Conservation (phyloP, 768 basidiomycete genomes). For the Lactifluus hygrophoroides region DNA sequence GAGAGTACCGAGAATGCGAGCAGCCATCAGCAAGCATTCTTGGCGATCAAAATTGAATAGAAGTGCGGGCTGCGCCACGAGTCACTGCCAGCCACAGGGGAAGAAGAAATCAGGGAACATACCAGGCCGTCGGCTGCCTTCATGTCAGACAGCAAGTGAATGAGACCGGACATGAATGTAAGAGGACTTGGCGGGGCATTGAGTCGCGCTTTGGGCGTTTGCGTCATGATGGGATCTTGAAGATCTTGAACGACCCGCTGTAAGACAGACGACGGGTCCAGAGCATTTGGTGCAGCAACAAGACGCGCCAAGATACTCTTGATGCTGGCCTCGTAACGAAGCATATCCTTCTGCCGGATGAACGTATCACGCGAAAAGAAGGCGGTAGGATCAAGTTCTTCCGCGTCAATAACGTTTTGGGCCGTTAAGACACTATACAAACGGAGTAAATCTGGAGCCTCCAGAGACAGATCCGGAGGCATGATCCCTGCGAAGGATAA, state of each 20-base stretch:
- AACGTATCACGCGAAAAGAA: slow-evolving; percentile 38
- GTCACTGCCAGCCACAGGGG: background rate
- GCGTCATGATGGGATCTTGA: slow-evolving; percentile 31
- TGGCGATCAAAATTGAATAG: slow-evolving; percentile 59
- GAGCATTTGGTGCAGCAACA: slow-evolving; percentile 31
- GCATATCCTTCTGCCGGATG: slow-evolving; percentile 51
- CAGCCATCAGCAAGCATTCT: slow-evolving; percentile 48
- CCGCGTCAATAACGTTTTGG: slow-evolving; percentile 23
- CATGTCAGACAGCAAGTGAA: slow-evolving; percentile 49
- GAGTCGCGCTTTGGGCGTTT: slow-evolving; percentile 22
- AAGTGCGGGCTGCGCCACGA: slow-evolving; percentile 45
- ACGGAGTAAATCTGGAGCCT: slow-evolving; percentile 46
- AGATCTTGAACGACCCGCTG: slow-evolving; percentile 34
- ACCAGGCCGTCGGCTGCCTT: slow-evolving; percentile 47
- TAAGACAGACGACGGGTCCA: slow-evolving; percentile 28
- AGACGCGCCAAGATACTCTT: slow-evolving; percentile 37
- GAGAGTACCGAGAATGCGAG: slow-evolving; percentile 31
- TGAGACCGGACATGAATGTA: slow-evolving; percentile 36
- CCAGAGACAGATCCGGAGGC: slow-evolving; percentile 56
- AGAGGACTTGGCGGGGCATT: slow-evolving; percentile 28
- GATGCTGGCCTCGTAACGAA: slow-evolving; percentile 47
- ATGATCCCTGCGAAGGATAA: slow-evolving; percentile 47
- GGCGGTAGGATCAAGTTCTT: slow-evolving; percentile 32
- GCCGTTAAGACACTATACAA: slow-evolving; percentile 41
- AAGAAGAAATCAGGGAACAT: slow-evolving; percentile 22